Evolutionary conservation across 257 asterid species (phyloP).

Genomic region (Solanum megistacrolobum): DNA sequence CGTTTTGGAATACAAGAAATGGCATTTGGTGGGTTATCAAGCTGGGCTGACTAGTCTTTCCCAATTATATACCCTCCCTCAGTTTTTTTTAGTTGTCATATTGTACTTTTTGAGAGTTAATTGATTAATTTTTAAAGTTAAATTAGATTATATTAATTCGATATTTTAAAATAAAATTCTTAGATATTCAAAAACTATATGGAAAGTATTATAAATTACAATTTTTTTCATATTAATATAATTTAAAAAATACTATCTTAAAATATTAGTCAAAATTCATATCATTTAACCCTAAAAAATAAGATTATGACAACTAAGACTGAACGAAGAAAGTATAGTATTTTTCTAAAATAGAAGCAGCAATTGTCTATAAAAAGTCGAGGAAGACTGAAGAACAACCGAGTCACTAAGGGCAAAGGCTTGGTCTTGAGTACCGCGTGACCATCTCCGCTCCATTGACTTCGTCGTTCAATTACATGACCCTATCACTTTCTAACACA

Average conservation of each 20-base stretch:
- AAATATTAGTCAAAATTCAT: not conserved
- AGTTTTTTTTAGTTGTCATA: not conserved
- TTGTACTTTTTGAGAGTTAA: not conserved
- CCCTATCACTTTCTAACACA: not conserved
- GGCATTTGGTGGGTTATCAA: not conserved
- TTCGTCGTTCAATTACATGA: not conserved
- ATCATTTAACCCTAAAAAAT: fast-evolving
- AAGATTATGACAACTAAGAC: not conserved
- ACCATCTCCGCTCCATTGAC: not conserved
- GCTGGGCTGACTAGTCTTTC: not conserved
- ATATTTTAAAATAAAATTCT: not conserved
- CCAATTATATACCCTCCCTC: not conserved
- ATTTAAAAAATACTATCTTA: not conserved
- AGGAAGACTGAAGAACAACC: not conserved
- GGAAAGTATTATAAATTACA: not conserved
- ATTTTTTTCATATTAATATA: no score
- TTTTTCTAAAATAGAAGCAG: not conserved
- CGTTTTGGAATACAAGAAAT: not conserved
- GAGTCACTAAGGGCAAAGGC: not conserved
- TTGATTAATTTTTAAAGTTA: not conserved
- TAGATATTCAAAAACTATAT: not conserved
- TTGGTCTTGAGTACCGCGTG: not conserved
- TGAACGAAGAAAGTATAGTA: not conserved
- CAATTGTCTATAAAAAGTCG: not conserved
- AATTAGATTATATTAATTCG: not conserved